Base-by-base conservation (phyloP, 2,329 filamentous ascomycete species). In the Aureobasidium sp. region DNA sequence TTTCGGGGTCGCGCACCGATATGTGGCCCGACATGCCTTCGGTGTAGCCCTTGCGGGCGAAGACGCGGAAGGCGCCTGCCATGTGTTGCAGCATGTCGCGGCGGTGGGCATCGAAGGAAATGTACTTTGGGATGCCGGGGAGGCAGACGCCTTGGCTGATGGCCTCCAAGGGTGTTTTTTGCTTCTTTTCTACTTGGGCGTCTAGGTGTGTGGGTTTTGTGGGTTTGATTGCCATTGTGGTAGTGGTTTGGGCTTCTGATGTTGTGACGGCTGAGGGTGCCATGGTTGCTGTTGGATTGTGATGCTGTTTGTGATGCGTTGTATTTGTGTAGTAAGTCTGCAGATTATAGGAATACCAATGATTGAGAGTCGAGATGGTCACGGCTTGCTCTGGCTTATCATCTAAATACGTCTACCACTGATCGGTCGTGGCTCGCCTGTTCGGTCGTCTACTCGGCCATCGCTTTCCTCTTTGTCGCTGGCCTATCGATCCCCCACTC, bases 1-100 rank as follows among this genome's bases (percentile, higher is more conserved):
- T 71, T 64, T 85, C 81, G 0, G 84, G 83, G 63, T 87, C 84
- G 11, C 83, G 75, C 1, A 86, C 79, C 12, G 73, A 78, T 58
- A 88, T 87, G 65, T 86, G 83, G 0, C 84, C 84, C 24, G 75
- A 74, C 72, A 86, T 84, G 52, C 84, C 84, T 66, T 87, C 84
- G 0, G 79, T 81, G 66, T 80, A 85, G 45, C 80, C 81, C 60
- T 80, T 77, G 41, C 82, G 77, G 1, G 81, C 74, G 64, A 85
- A 86, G 63, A 85, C 76, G 24, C 84, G 80, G 67, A 88, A 88
- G 3, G 81, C 82, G 3, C 65, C 67, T 1, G 83, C 81, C 75
- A 85, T 85, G 67, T 86, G 83, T 24, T 79, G 71, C 8, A 84
- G 71, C 55, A 81, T 80, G 73, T 84, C 85, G 61, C 74, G 74